A percentile compares a stretch with the other conserved stretches of the same genome.
These are phyloP conservation scores for Hypomontagnella monticulosa DNA, from an alignment of 495 filamentous ascomycete genomes.

Conservation along the genomic window DNA sequence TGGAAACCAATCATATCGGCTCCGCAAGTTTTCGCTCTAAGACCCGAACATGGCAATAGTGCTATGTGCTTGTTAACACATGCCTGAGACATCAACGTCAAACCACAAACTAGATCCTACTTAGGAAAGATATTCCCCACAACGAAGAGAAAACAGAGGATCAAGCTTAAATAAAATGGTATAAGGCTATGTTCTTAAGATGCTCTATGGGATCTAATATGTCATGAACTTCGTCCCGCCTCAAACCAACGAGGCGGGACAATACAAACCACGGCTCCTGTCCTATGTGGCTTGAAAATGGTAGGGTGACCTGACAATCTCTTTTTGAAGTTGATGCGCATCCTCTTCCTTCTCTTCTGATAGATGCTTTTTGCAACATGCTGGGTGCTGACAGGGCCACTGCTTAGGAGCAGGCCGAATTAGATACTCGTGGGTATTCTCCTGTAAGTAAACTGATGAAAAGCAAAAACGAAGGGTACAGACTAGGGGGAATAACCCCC, in stretches of 20 bases:
- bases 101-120: no score
- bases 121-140: no score
- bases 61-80: no score
- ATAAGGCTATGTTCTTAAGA: slow-evolving; percentile 43
- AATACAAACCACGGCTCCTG: slow-evolving; percentile 33
- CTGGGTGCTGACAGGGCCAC: slow-evolving; percentile 17
- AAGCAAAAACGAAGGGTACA: slow-evolving; percentile 18
- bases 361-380: slow-evolving; percentile 30
- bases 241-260: slow-evolving; percentile 15
- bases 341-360: slow-evolving; percentile 10
- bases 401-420: slow-evolving; percentile 19
- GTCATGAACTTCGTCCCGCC: slow-evolving; percentile 33
- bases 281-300: slow-evolving; percentile 33
- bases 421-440: slow-evolving; percentile 38
- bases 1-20: no score
- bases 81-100: no score
- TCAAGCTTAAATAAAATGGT: slow-evolving; percentile 10
- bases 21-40: no score
- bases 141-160: no score
- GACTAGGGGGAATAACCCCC: slow-evolving; percentile 22
- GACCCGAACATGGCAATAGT: no score
- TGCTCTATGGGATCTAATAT: slow-evolving; percentile 42
- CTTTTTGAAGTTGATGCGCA: slow-evolving; percentile 31
- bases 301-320: slow-evolving; percentile 41
- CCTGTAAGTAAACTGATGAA: slow-evolving; percentile 22